Evolutionary conservation across 208 protist genomes (phyloP), one percentile per base, ranked within the genome.

Genomic region (Trypanosoma grayi): DNA sequence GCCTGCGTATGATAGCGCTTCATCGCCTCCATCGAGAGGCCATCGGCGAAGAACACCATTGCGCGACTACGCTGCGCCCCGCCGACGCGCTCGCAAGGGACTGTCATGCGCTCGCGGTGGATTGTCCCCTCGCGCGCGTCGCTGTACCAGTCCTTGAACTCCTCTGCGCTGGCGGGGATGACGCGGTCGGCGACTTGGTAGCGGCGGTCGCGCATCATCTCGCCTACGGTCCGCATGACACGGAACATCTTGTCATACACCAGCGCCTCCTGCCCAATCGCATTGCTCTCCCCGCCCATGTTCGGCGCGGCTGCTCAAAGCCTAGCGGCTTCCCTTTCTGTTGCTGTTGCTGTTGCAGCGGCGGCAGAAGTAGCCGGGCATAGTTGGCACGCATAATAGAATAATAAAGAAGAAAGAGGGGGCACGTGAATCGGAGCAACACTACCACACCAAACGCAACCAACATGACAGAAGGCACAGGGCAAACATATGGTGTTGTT

Each of bases 201-300:
- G 31, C 78, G 73, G 6, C 90, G 65, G 61, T 96, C 90, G 13
- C 57, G 56, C 83, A 92, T 91, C 90, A 96, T 96, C 65, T 93
- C 80, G 7, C 76, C 70, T 2, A 85, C 85, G 5, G 90, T 96
- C 52, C 62, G 52, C 76, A 93, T 76, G 11, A 87, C 87, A 53
- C 85, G 81, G 60, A 83, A 96, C 56, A 85, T 73, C 47, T 83
- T 85, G 70, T 92, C 77, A 45, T 79, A 75, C 58, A 87, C 72
- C 8, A 91, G 46, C 33, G 83, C 81, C 43, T 79, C 81, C 50
- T 92, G 84, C 28, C 79, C 83, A 66, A 92, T 87, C 10, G 85
- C 81, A 11, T 59, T 54, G 50, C 47, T 62, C 40, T 66, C 61
- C 39, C 52, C 30, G 47, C 56, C 46, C 68, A 69, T 68, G 14